A percentile compares a stretch with the other conserved stretches of the same genome.
Conservation (phyloP, 129 eudicot genomes). For the Glebionis coronaria region DNA sequence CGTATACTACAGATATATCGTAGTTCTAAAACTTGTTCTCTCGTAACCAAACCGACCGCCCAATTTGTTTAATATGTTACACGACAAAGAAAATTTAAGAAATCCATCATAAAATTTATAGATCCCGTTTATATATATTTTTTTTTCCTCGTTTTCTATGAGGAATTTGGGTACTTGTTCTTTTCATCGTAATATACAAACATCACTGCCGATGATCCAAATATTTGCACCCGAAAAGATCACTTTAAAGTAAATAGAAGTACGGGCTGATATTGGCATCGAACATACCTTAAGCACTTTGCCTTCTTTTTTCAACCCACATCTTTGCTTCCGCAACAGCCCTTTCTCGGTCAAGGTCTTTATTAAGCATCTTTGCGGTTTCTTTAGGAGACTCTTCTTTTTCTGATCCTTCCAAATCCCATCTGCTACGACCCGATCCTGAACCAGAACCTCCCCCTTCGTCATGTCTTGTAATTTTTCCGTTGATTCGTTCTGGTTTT, state of each 20-base stretch:
- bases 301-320: constrained; percentile 94
- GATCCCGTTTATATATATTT: background rate
- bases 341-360: constrained; percentile 71
- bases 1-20: background rate
- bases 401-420: constrained; percentile 81
- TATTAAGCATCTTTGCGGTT: constrained; percentile 55
- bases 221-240: background rate
- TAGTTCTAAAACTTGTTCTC: background rate
- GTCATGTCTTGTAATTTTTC: constrained; percentile 51
- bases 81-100: constrained; percentile 1
- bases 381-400: constrained; percentile 84
- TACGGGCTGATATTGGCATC: constrained; percentile 30
- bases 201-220: constrained; percentile 4
- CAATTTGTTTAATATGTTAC: background rate
- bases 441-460: constrained; percentile 62
- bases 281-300: constrained; percentile 45
- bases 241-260: background rate
- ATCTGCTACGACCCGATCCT: constrained; percentile 61
- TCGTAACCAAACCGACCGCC: background rate
- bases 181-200: constrained; percentile 17
- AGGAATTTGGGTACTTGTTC: background rate
- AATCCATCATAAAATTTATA: background rate
- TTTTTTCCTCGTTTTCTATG: background rate
- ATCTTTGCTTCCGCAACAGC: constrained; percentile 98
- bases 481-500: constrained; percentile 20